These are phyloP conservation scores for Wickerhamiella sergipiensis DNA, from an alignment of 805 yeast genomes.

Conservation along the genomic window DNA sequence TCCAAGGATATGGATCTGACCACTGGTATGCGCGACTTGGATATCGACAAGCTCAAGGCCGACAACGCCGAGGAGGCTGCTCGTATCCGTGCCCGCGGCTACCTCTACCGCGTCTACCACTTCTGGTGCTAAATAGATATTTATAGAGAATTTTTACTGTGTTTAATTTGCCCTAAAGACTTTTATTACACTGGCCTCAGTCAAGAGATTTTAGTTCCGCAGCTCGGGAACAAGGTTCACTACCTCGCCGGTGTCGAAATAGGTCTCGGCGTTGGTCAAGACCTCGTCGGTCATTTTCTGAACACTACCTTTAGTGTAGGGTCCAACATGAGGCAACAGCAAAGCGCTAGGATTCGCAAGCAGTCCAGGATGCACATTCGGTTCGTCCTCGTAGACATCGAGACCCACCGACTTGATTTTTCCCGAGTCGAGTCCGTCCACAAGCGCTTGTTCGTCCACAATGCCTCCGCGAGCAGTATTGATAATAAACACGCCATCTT, in stretches of 20 bases:
- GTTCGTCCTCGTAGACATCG: conserved; percentile 49
- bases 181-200: no score
- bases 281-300: conserved; percentile 69
- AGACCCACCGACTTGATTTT: conserved; percentile 40
- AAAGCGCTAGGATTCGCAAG: conserved; percentile 32
- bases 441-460: conserved; percentile 39
- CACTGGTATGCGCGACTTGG: conserved; percentile 44
- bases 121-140: conserved; percentile 1
- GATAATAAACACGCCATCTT: conserved; percentile 39
- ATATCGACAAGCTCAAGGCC: not conserved
- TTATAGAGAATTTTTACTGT: not conserved
- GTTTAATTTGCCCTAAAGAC: no score
- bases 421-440: conserved; percentile 34
- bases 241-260: conserved; percentile 53
- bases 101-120: not conserved
- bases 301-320: conserved; percentile 31
- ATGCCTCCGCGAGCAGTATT: conserved; percentile 53
- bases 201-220: not conserved
- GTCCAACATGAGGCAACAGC: conserved; percentile 44
- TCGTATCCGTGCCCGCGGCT: not conserved
- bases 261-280: conserved; percentile 48
- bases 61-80: not conserved
- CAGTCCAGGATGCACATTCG: conserved; percentile 36
- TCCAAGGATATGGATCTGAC: conserved; percentile 45
- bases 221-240: conserved; percentile 66